phyloP scores from a whole-genome alignment of 129 eudicot genomes.

The Centrapalus pauciflorus region DNA sequence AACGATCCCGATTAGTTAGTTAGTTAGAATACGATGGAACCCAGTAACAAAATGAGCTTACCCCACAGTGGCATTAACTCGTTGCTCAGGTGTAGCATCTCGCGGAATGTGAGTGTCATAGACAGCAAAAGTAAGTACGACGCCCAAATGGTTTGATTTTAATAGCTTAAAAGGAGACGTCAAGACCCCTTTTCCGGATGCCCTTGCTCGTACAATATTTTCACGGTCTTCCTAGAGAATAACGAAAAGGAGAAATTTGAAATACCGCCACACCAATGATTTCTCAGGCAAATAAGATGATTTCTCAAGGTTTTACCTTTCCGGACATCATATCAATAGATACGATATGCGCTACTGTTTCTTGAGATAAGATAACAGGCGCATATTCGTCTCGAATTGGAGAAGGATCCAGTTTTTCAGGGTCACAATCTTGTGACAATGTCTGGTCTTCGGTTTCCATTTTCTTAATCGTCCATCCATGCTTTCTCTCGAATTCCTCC shows the following conservation, averaged over 20 bases:
- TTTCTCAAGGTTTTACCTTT: slow-evolving; percentile 39
- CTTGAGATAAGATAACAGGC: slow-evolving; percentile 81
- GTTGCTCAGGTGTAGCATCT: slow-evolving; percentile 64
- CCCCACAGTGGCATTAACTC: slow-evolving; percentile 87
- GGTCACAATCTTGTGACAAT: slow-evolving; percentile 63
- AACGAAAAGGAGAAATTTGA: not conserved
- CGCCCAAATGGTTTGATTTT: slow-evolving; percentile 85
- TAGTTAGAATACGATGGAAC: not conserved
- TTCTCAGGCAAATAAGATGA: too few species aligned
- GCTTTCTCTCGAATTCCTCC: slow-evolving; percentile 61
- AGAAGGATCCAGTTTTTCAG: slow-evolving; percentile 62
- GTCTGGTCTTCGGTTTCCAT: slow-evolving; percentile 86
- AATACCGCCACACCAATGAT: not conserved
- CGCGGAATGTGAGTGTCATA: slow-evolving; percentile 55
- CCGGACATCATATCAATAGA: slow-evolving; percentile 98
- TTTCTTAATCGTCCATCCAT: slow-evolving; percentile 90
- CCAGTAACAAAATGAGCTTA: slow-evolving; percentile 14
- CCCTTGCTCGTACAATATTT: slow-evolving; percentile 86
- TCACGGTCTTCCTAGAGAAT: slow-evolving; percentile 78
- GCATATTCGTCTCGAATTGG: slow-evolving; percentile 89
- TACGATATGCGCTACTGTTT: slow-evolving; percentile 81
- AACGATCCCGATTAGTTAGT: not conserved
- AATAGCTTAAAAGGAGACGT: slow-evolving; percentile 83
- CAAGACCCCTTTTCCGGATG: slow-evolving; percentile 81
- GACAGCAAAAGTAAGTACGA: slow-evolving; percentile 90